Base-by-base conservation (phyloP, 2,329 filamentous ascomycete species). In the Septoria petroselini region DNA sequence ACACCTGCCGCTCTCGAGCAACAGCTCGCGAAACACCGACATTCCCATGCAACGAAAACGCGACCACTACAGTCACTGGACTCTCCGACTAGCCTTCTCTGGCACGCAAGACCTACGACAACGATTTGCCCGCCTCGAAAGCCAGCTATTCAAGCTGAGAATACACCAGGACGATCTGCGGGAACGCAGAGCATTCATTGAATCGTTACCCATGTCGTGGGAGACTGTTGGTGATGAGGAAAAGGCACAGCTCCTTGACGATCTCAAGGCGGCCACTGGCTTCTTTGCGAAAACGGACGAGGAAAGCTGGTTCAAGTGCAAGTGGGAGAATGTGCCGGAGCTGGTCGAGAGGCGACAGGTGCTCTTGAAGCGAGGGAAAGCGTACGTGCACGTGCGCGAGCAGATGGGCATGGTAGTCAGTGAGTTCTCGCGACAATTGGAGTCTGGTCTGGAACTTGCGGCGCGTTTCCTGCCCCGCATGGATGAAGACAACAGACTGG, bases 41-140 rank as follows among this genome's bases (percentile, higher is more conserved):
- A 71, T 91, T 11, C 77, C 80, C 18, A 72, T 81, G 27, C 88
- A 98, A 71, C 80, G 91, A 21, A 87, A 91, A 69, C 94, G 93
- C 67, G 93, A 98, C 62, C 93, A 98, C 71, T 98, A 97, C 71
- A 93, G 88, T 48, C 93, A 98, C 70, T 98, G 96, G 68, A 98
- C 97, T 54, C 80, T 98, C 4, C 84, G 93, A 0, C 81, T 98
- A 35, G 93, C 93, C 1, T 98, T 98, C 65, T 84, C 91, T 0
- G 83, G 86, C 2, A 96, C 91, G 0, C 90, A 95, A 65, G 93
- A 98, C 63, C 76, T 97, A 30, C 83, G 93, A 34, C 80, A 86
- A 56, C 84, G 93, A 18, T 98, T 97, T 65, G 80, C 84, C 3
- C 82, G 91, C 29, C 82, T 94, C 3, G 93, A 98, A 71, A 88